Base-by-base conservation (phyloP, 257 asterid species). In the Fraxinus excelsior region DNA sequence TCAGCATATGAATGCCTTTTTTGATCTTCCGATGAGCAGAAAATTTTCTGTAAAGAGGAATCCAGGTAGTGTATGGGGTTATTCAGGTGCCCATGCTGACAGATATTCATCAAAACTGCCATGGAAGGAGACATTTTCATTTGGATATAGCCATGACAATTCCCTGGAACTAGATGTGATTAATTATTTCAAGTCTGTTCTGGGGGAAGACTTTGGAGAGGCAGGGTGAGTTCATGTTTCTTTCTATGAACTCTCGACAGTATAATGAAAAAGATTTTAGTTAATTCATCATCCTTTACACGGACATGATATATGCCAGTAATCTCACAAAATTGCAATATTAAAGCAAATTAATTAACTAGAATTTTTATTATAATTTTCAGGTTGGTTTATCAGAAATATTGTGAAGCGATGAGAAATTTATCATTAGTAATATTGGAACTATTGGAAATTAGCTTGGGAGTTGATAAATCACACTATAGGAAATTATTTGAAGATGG, bases 101-200 rank as follows among this genome's bases (percentile, higher is more conserved):
- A 75, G 98, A 2, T 93, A 75, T 53, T 49, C 87, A 0, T 71
- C 90, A 3, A 90, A 86, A 37, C 77, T 93, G 46, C 98, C 98
- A 0, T 93, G 98, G 98, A 93, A 93, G 83, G 98, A 93, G 82
- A 91, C 91, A 4, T 75, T 91, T 62, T 86, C 97, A 9, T 85
- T 93, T 42, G 44, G 64, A 1, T 85, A 84, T 32, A 34, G 51
- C 4, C 89, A 82, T 85, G 88, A 83, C 64, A 5, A 31, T 7
- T 60, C 67, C 44, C 34, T 76, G n/a, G 79, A 83, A 2, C 70
- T 10, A 23, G 84, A 75, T 31, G 91, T 85, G 0, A 84, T 78
- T 13, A 75, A 68, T 8, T 89, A 87, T 40, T 85, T 92, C 67
- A 34, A 58, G 49, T 74, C 91, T 13, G 73, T 0, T 0, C 81